These are phyloP conservation scores for Auriscalpium vulgare DNA, from an alignment of 768 basidiomycete genomes.

Conservation along the genomic window DNA sequence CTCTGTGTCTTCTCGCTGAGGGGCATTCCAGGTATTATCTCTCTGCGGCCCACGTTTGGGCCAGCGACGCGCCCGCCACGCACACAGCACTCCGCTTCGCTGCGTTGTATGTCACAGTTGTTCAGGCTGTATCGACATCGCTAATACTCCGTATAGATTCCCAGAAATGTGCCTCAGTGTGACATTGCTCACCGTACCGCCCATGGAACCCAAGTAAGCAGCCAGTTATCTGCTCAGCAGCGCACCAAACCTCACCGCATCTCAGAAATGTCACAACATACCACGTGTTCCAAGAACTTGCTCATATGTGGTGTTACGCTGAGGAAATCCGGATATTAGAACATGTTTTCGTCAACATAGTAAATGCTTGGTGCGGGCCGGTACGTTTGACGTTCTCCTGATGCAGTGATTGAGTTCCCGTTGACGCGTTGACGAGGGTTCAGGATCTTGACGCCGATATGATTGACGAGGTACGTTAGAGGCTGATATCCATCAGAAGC, in stretches of 20 bases:
- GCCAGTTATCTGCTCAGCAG: too few relatives aligned
- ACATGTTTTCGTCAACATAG: conserved; percentile 17
- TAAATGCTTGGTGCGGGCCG: conserved; percentile 13
- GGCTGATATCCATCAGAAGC: background rate
- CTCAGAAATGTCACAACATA: background rate
- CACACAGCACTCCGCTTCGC: conserved; percentile 19
- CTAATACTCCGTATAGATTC: conserved; percentile 4
- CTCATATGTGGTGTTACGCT: conserved; percentile 20
- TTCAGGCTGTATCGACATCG: too few relatives aligned
- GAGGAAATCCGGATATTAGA: conserved; percentile 17
- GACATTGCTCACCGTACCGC: conserved; percentile 10
- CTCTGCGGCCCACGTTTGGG: conserved; percentile 21
- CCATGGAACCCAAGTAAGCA: conserved; percentile 7
- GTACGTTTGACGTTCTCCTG: conserved; percentile 3
- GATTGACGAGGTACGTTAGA: conserved; percentile 9
- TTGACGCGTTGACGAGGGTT: background rate
- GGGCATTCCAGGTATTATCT: conserved; percentile 13
- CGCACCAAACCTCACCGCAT: background rate
- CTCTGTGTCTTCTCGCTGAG: background rate
- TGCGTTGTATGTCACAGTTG: conserved; percentile 7
- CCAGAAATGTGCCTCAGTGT: conserved; percentile 16
- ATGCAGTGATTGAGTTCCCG: background rate
- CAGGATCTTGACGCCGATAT: conserved; percentile 12
- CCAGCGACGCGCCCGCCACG: conserved; percentile 18
- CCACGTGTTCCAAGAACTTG: conserved; percentile 13